Evolutionary conservation across 2,329 filamentous ascomycete species (phyloP), one percentile per base, ranked within the genome.

Genomic region (Stachybotrys elegans): DNA sequence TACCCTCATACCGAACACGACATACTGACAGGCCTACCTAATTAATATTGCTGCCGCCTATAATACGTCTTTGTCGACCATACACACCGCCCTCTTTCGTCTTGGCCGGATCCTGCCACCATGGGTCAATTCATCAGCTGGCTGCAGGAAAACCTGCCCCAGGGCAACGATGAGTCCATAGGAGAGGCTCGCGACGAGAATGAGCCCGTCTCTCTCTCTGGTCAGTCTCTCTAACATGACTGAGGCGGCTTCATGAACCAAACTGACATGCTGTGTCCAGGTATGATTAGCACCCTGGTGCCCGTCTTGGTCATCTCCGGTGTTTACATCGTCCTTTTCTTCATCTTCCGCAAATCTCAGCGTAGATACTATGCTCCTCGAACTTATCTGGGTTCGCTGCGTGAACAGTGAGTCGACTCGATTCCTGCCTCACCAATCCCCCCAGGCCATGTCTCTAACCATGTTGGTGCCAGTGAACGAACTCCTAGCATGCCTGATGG

Each of bases 311-410:
- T 73, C 35, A 70, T 73, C 46, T 68, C 75, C 5, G 61, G 51
- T 21, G 52, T 76, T 25, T 79, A 75, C 51, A 44, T 80, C n/a
- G 22, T 63, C 48, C 60, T 78, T 44, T 82, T 81, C 56, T 52
- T 79, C 41, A 38, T 71, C 14, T 54, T 76, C 31, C 67, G 79
- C 34, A 67, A 66, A 40, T 72, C 67, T 22, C 68, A 70, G 32
- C 61, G 67, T 19, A 69, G 78, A 21, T 77, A 79, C 42, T 82
- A 82, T 57, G 67, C 75, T 6, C 77, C 79, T 5, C 68, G 79
- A 50, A 70, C 73, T 2, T 69, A 79, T 22, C 54, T 77, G 21
- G 66, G 64, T 16, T 75, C 75, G 35, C 58, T 77, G 11, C 63
- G 69, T 9, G 67, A 73, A 36, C 64, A 73, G 76, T 79, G 65